Evolutionary conservation across 1,284 basidiomycete genomes (phyloP), one percentile per base, ranked within the genome.

Genomic region (Rhodotorula mucilaginosa): DNA sequence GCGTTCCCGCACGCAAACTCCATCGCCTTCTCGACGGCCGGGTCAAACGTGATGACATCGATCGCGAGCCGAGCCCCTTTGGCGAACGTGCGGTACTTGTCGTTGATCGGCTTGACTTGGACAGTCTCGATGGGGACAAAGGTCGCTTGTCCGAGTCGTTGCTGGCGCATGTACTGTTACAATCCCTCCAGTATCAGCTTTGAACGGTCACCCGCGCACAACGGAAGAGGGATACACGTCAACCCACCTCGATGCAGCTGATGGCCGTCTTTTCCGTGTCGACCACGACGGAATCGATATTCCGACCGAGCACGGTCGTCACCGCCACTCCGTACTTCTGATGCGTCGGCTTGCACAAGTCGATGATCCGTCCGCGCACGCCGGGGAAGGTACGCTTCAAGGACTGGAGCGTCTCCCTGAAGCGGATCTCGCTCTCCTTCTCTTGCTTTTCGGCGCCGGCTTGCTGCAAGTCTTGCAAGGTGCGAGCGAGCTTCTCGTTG

Each of bases 41-140:
- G 85, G 74, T 95, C 92, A 78, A 90, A 94, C 76, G 93, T 88
- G 70, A 97, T 92, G 29, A 97, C 90, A 79, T 99, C 97, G 31
- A 98, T 90, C 0, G 96, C 97, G 2, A 99, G 86, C 61, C 96
- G 86, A 4, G 95, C 93, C 1, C 95, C 94, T 75, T 90, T 90
- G 13, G 91, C 90, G 78, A 97, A 91, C 26, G 90, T 90, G 49
- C 97, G 89, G 80, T 93, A 92, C 79, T 93, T 94, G 83, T 99
- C 97, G 75, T 96, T 95, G 76, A 95, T 86, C 2, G 93, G 89
- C 81, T 96, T 97, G 61, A 91, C 89, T 79, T 94, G 91, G 76
- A 99, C 95, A 2, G 92, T 95, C 81, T 99, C 96, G 18, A 99
- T 88, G 0, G 97, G 97, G 63, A 99, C 90, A 83, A 99, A 99